Conservation (phyloP, 1,284 basidiomycete genomes). For the Ganoderma boninense region DNA sequence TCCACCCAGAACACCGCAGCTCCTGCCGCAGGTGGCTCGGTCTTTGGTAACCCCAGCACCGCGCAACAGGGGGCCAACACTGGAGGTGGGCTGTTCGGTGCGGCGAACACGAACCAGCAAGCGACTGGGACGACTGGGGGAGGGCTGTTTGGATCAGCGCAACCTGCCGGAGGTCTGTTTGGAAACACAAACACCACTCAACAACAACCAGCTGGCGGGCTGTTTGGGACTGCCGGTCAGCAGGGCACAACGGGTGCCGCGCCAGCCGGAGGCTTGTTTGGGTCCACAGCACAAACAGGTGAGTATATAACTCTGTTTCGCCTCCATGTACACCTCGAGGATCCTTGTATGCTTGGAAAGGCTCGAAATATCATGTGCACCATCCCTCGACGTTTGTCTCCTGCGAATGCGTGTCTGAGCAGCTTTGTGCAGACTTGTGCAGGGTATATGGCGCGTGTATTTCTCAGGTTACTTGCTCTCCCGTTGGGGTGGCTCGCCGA, state of each 20-base stretch:
- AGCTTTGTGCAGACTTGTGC: not conserved
- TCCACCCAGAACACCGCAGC: conserved; percentile 13
- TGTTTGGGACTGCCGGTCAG: conserved; percentile 40
- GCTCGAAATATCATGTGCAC: not conserved
- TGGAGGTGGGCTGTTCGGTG: conserved; percentile 22
- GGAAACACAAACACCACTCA: conserved; percentile 29
- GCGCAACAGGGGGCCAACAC: conserved; percentile 17
- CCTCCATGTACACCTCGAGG: not conserved
- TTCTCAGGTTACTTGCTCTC: not conserved
- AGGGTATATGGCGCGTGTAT: not conserved
- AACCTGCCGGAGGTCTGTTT: conserved; percentile 41
- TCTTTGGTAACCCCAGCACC: conserved; percentile 29
- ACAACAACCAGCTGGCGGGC: conserved; percentile 27
- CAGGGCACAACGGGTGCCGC: not conserved
- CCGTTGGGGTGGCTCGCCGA: not conserved
- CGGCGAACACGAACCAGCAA: conserved; percentile 22
- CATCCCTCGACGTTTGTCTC: not conserved
- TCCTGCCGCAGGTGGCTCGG: conserved; percentile 20
- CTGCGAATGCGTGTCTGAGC: not conserved
- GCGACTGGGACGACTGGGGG: conserved; percentile 7
- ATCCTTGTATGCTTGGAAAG: not conserved
- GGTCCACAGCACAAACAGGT: conserved; percentile 22
- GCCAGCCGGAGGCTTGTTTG: conserved; percentile 26
- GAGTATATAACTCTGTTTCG: not conserved
- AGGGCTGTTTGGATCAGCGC: conserved; percentile 27